These are phyloP conservation scores for Pichia exigua DNA, from an alignment of 805 yeast genomes.

Conservation along the genomic window DNA sequence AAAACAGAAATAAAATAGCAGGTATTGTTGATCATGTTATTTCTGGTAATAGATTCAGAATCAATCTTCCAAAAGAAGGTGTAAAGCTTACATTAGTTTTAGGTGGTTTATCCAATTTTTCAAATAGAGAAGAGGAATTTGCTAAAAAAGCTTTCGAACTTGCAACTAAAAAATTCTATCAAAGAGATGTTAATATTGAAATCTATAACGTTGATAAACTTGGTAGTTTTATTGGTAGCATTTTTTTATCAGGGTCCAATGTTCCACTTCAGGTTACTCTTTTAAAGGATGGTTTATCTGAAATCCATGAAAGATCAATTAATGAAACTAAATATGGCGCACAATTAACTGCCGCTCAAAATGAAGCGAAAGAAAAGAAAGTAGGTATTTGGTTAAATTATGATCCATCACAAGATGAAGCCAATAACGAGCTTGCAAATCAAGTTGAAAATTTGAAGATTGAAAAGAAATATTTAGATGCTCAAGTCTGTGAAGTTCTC, in stretches of 20 bases:
- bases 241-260: conserved; percentile 44
- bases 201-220: conserved; percentile 64
- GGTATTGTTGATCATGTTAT: conserved; percentile 69
- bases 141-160: conserved; percentile 46
- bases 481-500: conserved; percentile 44
- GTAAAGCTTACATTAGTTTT: conserved; percentile 60
- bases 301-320: conserved; percentile 59
- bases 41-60: conserved; percentile 58
- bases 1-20: conserved; percentile 53
- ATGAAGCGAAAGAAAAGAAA: conserved; percentile 43
- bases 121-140: conserved; percentile 28
- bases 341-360: conserved; percentile 55
- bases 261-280: conserved; percentile 52
- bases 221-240: conserved; percentile 74
- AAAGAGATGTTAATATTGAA: conserved; percentile 66
- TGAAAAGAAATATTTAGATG: conserved; percentile 38
- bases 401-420: conserved; percentile 34
- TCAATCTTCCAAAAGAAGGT: conserved; percentile 65
- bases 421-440: conserved; percentile 15
- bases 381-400: conserved; percentile 65
- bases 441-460: conserved; percentile 20
- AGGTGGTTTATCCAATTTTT: conserved; percentile 56
- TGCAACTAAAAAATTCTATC: conserved; percentile 49
- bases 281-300: conserved; percentile 55
- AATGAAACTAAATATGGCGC: conserved; percentile 45